Conservation (phyloP, 306 rosid species). For the Medicago ruthenica region DNA sequence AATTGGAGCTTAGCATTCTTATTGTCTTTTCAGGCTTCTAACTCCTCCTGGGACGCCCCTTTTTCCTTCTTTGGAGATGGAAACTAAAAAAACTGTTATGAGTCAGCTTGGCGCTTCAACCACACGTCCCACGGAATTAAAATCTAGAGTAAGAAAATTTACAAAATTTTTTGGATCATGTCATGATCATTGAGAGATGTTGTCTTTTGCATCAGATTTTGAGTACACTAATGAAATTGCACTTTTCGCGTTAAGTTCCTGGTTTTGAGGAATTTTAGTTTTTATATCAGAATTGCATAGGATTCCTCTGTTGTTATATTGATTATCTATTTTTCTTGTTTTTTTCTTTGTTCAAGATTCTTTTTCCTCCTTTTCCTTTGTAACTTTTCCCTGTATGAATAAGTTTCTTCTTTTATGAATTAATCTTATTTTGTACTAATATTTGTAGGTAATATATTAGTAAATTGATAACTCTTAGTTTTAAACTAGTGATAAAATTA, state of each 20-base stretch:
- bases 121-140: constrained; percentile 70
- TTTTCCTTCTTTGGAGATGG: constrained; percentile 96
- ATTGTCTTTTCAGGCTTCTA: constrained; percentile 76
- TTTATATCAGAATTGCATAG: not conserved
- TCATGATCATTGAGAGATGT: constrained; percentile 24
- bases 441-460: constrained; percentile 11
- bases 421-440: not conserved
- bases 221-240: constrained; percentile 23
- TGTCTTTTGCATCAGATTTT: constrained; percentile 37
- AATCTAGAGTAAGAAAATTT: constrained; percentile 82
- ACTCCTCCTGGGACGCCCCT: constrained; percentile 98
- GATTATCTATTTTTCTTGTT: no score
- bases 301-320: constrained; percentile 1
- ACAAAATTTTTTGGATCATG: constrained; percentile 30
- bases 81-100: constrained; percentile 71
- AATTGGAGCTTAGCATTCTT: constrained; percentile 41
- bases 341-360: constrained; percentile 23
- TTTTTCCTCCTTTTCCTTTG: not conserved
- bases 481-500: constrained; percentile 16
- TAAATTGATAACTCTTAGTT: constrained; percentile 16
- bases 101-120: constrained; percentile 73
- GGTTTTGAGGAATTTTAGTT: constrained; percentile 8
- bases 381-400: not conserved
- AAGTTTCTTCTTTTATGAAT: constrained; percentile 13
- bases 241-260: constrained; percentile 6